These are phyloP conservation scores for Taxillus chinensis DNA, from an alignment of 164 flowering plant genomes.

Conservation along the genomic window DNA sequence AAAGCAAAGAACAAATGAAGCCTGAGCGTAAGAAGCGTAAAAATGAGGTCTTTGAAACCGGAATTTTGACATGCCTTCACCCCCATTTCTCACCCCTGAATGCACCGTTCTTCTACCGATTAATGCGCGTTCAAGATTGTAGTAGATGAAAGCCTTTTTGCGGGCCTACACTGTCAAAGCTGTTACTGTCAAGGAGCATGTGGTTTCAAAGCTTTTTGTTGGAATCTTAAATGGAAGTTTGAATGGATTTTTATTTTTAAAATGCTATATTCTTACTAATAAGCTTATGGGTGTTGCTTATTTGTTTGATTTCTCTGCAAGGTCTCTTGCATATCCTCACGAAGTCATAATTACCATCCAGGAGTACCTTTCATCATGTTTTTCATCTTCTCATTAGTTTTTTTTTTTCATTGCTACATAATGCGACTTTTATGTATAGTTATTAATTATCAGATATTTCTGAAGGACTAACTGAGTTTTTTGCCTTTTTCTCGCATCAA, in stretches of 20 bases:
- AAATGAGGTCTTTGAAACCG: too few relatives aligned
- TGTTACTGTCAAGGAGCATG: slow-evolving; percentile 20
- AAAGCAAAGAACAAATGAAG: too few relatives aligned
- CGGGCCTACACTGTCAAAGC: slow-evolving; percentile 29
- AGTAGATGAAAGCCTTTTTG: not conserved
- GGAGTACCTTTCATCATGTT: not conserved
- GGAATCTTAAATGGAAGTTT: slow-evolving; percentile 15
- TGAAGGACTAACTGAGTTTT: slow-evolving; percentile 41
- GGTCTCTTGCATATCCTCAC: slow-evolving; percentile 30
- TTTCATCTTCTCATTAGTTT: slow-evolving; percentile 11
- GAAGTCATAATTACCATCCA: slow-evolving; percentile 23
- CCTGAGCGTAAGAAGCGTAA: too few relatives aligned
- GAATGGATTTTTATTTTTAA: slow-evolving; percentile 9
- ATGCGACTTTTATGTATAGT: slow-evolving; percentile 20
- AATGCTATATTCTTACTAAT: too few relatives aligned
- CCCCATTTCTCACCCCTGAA: too few relatives aligned
- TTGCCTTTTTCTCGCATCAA: slow-evolving; percentile 30
- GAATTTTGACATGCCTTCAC: too few relatives aligned
- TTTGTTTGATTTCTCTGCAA: slow-evolving; percentile 17
- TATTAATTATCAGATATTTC: slow-evolving; percentile 41
- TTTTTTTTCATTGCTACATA: slow-evolving; percentile 15
- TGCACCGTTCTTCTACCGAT: too few relatives aligned
- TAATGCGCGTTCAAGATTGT: too few relatives aligned
- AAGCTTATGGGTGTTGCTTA: slow-evolving; percentile 16
- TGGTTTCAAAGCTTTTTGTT: slow-evolving; percentile 17